phyloP scores from a whole-genome alignment of 2,329 filamentous ascomycete species.

The Lachnellula occidentalis region DNA sequence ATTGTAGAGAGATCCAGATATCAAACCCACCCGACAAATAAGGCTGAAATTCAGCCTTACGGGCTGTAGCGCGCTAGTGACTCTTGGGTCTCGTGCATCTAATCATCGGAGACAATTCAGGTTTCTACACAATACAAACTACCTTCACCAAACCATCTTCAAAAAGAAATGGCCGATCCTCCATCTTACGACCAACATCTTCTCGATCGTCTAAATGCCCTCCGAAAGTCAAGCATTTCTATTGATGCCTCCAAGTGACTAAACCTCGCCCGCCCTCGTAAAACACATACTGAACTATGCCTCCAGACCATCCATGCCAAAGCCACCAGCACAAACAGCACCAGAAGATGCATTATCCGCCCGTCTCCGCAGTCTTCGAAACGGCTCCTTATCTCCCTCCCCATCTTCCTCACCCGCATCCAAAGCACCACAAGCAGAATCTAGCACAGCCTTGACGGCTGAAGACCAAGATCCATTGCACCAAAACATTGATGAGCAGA shows the following conservation, averaged over 20 bases:
- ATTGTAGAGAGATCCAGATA: background rate
- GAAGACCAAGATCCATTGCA: conserved; percentile 16
- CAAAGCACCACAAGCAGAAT: background rate
- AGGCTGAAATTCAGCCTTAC: conserved; percentile 24
- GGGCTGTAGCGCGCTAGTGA: conserved; percentile 1
- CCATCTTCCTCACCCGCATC: conserved; percentile 6
- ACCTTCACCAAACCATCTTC: background rate
- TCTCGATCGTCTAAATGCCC: conserved; percentile 28
- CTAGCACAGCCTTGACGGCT: background rate
- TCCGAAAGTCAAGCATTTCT: conserved; percentile 28
- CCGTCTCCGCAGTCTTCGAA: conserved; percentile 26
- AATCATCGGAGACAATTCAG: background rate
- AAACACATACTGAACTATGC: conserved; percentile 17
- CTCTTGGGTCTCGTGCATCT: background rate
- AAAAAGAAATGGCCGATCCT: conserved; percentile 23
- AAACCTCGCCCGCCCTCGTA: background rate
- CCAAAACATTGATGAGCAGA: conserved; percentile 22
- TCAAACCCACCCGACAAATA: background rate
- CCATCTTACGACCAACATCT: conserved; percentile 27
- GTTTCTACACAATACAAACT: background rate
- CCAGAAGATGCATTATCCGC: conserved; percentile 26
- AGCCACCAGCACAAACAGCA: conserved; percentile 9
- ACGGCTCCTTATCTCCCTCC: conserved; percentile 18
- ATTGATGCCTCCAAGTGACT: conserved; percentile 24
- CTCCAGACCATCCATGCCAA: conserved; percentile 8